Evolutionary conservation across 73 alveolate genomes (phyloP).

Genomic region (Effrenium voratum): DNA sequence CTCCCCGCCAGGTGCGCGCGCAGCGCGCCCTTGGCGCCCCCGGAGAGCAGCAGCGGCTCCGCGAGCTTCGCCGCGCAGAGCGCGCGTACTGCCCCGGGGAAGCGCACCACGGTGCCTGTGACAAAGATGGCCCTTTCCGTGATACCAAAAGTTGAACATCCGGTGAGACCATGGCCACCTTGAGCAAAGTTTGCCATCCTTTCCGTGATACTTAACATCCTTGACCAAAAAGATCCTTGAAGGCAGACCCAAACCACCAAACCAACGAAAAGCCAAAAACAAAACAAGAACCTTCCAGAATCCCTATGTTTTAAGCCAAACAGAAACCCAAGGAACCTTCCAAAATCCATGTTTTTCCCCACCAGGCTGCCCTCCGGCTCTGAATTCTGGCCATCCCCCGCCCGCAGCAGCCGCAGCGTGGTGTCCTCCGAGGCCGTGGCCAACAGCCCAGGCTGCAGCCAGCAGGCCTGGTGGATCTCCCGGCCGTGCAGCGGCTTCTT

Average conservation of each 20-base stretch:
- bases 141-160: not conserved
- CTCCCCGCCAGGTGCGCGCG: slow-evolving; percentile 7
- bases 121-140: not conserved
- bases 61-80: not conserved
- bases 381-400: not conserved
- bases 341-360: too few relatives aligned
- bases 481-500: slow-evolving; percentile 68
- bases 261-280: too few relatives aligned
- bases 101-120: slow-evolving; percentile 68
- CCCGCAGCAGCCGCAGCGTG: slow-evolving; percentile 29
- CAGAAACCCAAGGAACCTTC: too few relatives aligned
- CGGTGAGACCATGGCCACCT: not conserved
- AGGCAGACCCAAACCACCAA: too few relatives aligned
- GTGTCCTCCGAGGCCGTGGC: slow-evolving; percentile 88
- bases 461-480: slow-evolving; percentile 63
- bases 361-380: too few relatives aligned
- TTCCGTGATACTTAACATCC: too few relatives aligned
- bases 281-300: too few relatives aligned
- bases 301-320: too few relatives aligned
- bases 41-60: slow-evolving; percentile 20
- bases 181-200: not conserved
- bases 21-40: slow-evolving; percentile 74
- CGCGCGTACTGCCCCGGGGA: slow-evolving; percentile 87
- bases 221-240: too few relatives aligned
- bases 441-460: slow-evolving; percentile 46